Evolutionary conservation across 2,329 filamentous ascomycete genomes (phyloP).

Genomic region (Volutella citrinella): DNA sequence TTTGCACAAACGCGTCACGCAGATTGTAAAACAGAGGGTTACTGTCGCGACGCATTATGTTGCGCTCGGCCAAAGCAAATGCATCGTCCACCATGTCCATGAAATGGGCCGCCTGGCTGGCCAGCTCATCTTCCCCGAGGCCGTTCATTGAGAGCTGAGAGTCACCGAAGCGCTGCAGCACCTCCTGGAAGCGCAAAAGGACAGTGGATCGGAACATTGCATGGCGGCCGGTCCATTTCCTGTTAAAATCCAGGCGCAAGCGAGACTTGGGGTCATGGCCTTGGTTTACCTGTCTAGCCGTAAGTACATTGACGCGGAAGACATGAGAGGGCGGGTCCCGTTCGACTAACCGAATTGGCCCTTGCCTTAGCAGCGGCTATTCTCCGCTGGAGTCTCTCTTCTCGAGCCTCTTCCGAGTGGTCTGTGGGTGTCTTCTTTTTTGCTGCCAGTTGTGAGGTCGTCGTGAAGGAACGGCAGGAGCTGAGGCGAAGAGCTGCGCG

Average conservation of each 20-base stretch:
- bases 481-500: constrained; percentile 18
- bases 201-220: constrained; percentile 32
- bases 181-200: constrained; percentile 32
- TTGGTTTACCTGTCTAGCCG: constrained; percentile 24
- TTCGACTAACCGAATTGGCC: constrained; percentile 24
- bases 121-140: constrained; percentile 38
- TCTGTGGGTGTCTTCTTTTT: too few species aligned
- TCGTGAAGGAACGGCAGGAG: constrained; percentile 23
- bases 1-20: constrained; percentile 56
- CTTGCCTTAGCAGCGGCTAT: constrained; percentile 11
- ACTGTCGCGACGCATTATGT: constrained; percentile 34
- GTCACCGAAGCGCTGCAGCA: constrained; percentile 28
- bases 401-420: neutral
- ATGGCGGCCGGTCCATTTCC: constrained; percentile 27
- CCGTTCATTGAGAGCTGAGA: constrained; percentile 22
- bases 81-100: constrained; percentile 41
- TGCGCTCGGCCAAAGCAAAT: constrained; percentile 41
- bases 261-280: constrained; percentile 34
- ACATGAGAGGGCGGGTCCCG: too few species aligned
- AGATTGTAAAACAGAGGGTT: constrained; percentile 59
- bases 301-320: constrained; percentile 1
- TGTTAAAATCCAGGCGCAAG: constrained; percentile 22
- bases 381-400: constrained; percentile 1
- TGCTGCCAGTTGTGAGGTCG: constrained; percentile 11
- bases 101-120: constrained; percentile 45